Evolutionary conservation across 495 filamentous ascomycete species (phyloP), one percentile per base, ranked within the genome.

Genomic region (Talaromyces stipitatus): DNA sequence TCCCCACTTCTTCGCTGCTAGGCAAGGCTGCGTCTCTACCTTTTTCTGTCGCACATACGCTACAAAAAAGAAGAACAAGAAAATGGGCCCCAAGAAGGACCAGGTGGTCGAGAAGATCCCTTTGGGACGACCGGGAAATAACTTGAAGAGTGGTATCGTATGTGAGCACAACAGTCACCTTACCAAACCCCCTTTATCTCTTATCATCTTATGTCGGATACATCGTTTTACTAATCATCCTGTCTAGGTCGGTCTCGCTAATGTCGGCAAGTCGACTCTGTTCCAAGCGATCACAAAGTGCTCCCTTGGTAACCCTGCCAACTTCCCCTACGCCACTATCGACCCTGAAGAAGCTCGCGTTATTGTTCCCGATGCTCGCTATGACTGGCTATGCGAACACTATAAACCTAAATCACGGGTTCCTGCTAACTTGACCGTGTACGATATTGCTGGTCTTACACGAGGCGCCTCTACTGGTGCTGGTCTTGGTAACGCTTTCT

Each of bases 221-320:
- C n/a, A 8, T 32, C n/a, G 18, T 11, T n/a, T 41, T 20, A 32
- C 56, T 58, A n/a, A 58, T 48, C 22, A 10, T 30, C 10, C 10
- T 14, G 63, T 60, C 63, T 72, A 96, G 91, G 91, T 98, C 69
- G 95, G 95, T 74, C 86, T 99, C 69, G 95, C 95, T 67, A 99
- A 99, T 73, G 95, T 99, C 61, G 95, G 95, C 69, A 99, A 99
- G 77, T 99, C 95, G 57, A 99, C 95, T 23, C 87, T 99, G 65
- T 99, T 99, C 81, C 95, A 99, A 77, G 91, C 95, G 62, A 96
- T 99, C 78, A 99, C 95, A 61, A 97, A 96, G 80, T 97, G 88
- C 73, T 85, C 84, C 60, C 83, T 99, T 64, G 95, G 95, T 76
- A 99, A 99, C 78, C 95, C 95, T 62, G 95, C 94, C 73, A 99